Conservation (phyloP, 768 basidiomycete species). For the Naganishia kalamii region DNA sequence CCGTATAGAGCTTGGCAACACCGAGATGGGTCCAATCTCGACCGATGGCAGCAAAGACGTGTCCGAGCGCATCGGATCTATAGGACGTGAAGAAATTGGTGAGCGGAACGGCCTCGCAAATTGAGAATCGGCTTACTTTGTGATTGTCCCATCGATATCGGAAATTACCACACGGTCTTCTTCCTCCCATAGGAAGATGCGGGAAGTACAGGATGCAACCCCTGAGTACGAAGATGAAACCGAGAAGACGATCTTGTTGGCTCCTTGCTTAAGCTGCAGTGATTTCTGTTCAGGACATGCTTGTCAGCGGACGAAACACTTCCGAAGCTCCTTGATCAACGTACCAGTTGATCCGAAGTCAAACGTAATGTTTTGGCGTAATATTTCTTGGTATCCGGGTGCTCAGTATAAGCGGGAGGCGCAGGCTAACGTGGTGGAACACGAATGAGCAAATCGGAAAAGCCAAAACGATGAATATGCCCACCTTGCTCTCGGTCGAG, state of each 20-base stretch:
- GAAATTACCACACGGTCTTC: slow-evolving; percentile 84
- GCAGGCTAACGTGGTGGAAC: neutral
- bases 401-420: neutral
- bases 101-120: neutral
- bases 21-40: slow-evolving; percentile 97
- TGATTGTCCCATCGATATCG: slow-evolving; percentile 98
- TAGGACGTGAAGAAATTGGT: neutral
- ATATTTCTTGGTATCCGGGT: slow-evolving; percentile 49
- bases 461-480: neutral
- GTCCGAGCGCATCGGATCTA: slow-evolving; percentile 91
- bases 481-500: neutral
- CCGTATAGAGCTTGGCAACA: slow-evolving; percentile 93
- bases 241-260: slow-evolving; percentile 89
- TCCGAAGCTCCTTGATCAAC: slow-evolving; percentile 30
- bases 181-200: slow-evolving; percentile 94
- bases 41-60: slow-evolving; percentile 95
- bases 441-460: neutral
- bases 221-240: slow-evolving; percentile 69
- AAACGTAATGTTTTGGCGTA: slow-evolving; percentile 88
- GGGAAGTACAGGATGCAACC: slow-evolving; percentile 73
- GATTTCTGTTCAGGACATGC: slow-evolving; percentile 80
- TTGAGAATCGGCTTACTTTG: slow-evolving; percentile 59
- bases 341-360: slow-evolving; percentile 87
- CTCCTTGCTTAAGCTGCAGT: slow-evolving; percentile 72
- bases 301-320: neutral